Base-by-base conservation (phyloP, 176 grass and related monocot species). In the Oryza coarctata region DNA sequence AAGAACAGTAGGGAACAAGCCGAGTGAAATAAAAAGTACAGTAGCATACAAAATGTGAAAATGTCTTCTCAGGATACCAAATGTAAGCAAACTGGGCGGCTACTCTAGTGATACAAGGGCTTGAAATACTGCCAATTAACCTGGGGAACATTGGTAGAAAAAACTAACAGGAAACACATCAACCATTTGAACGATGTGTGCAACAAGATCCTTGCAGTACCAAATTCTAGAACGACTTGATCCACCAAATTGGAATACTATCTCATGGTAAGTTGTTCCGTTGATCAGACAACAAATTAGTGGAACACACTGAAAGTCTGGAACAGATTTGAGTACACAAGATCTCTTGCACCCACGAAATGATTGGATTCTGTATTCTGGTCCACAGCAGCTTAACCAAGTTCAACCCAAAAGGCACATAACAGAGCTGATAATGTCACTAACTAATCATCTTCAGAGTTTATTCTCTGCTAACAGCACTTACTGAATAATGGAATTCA, bases 401-500 rank as follows among this genome's bases (percentile, higher is more conserved):
- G 52, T 63, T 63, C 60, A 9, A 47, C 34, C 70, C 6, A 49
- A 40, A 85, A 64, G 70, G 40, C 35, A 75, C 20, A 74, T 2
- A 3, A 70, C 22, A 20, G 22, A 45, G 38, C n/a, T 49, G 36
- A 41, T 38, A 33, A 27, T 20, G 3, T 3, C 34, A 70, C 62
- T 45, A 47, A 78, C 13, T 14, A 61, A 50, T 52, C 57, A 72
- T 12, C 6, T 33, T 63, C 27, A 26, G 9, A 72, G 67, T 38
- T 45, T 36, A 35, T 79, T 31, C 38, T 35, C 72, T 34, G 1
- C 29, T 41, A 17, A 78, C 57, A 36, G 12, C 41, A 75, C 11
- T 44, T 7, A 25, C 20, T 57, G n/a, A 60, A 30, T 61, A 35
- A 66, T 61, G 20, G 64, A 89, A 89, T 27, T 50, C 27, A 31